phyloP scores from a whole-genome alignment of 441 rosid species.

The Cnidoscolus chayamansa region DNA sequence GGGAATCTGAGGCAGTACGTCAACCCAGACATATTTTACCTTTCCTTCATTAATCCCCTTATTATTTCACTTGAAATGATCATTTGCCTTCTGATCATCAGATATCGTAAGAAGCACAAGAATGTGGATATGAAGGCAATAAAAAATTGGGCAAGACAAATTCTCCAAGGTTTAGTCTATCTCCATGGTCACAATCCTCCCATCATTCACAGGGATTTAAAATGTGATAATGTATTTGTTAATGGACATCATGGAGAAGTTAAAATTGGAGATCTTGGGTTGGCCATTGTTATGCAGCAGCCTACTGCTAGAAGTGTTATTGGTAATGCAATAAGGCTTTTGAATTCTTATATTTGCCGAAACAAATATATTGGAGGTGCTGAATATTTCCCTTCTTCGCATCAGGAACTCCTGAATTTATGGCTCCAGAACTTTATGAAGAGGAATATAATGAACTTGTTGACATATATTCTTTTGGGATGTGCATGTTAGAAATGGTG shows the following conservation, averaged over 20 bases:
- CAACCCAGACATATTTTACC: background rate
- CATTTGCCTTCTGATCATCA: slow-evolving; percentile 7
- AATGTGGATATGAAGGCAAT: slow-evolving; percentile 66
- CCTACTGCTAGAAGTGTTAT: slow-evolving; percentile 71
- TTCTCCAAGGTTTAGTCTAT: slow-evolving; percentile 56
- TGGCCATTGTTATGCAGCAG: slow-evolving; percentile 72
- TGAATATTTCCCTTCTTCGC: slow-evolving; percentile 1
- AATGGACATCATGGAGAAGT: slow-evolving; percentile 73
- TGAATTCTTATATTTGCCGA: background rate
- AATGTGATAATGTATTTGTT: slow-evolving; percentile 69
- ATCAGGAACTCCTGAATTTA: slow-evolving; percentile 75
- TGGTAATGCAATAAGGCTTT: slow-evolving; percentile 26
- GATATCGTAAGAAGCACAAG: slow-evolving; percentile 60
- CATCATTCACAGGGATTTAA: slow-evolving; percentile 65
- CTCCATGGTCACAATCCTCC: slow-evolving; percentile 61
- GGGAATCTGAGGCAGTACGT: slow-evolving; percentile 62
- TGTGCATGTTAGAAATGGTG: slow-evolving; percentile 76
- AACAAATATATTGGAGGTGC: background rate
- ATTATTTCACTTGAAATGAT: background rate
- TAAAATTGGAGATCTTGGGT: slow-evolving; percentile 80
- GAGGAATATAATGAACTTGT: slow-evolving; percentile 75
- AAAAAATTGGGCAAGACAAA: slow-evolving; percentile 75
- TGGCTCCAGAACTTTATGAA: slow-evolving; percentile 80
- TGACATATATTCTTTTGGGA: slow-evolving; percentile 71
- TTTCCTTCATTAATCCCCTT: background rate